phyloP scores from a whole-genome alignment of 2,329 filamentous ascomycete genomes.

The Pyrenochaeta sp. region DNA sequence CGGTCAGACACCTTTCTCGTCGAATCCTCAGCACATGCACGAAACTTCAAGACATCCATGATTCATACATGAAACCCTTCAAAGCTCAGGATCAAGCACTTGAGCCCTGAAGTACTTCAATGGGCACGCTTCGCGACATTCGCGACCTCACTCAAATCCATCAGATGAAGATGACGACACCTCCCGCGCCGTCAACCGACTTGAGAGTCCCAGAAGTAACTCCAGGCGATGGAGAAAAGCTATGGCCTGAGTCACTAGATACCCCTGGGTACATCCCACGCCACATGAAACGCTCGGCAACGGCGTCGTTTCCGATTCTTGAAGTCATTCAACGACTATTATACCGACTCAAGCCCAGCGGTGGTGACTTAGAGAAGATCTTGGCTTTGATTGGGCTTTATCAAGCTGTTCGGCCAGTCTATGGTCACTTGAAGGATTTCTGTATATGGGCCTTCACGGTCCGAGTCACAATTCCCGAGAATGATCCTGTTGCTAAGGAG shows the following conservation, averaged over 20 bases:
- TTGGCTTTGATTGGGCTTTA: constrained; percentile 36
- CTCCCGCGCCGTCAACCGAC: constrained; percentile 7
- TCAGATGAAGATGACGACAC: constrained; percentile 4
- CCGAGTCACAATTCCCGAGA: constrained; percentile 32
- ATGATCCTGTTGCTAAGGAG: constrained; percentile 34
- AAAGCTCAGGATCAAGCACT: neutral
- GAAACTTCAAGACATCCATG: neutral
- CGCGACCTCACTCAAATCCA: neutral
- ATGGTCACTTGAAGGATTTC: constrained; percentile 24
- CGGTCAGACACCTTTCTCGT: neutral
- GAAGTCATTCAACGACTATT: constrained; percentile 40
- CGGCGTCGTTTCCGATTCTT: constrained; percentile 30
- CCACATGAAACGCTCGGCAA: constrained; percentile 31
- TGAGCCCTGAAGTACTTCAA: neutral
- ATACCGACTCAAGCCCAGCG: constrained; percentile 28
- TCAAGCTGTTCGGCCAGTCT: constrained; percentile 28
- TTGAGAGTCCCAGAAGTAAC: constrained; percentile 2
- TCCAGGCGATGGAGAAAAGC: neutral
- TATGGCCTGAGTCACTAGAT: constrained; percentile 37
- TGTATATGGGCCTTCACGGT: constrained; percentile 30
- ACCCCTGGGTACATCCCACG: constrained; percentile 35
- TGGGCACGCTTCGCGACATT: neutral
- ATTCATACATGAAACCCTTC: neutral
- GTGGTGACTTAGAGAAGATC: constrained; percentile 30
- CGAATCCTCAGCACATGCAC: neutral